Evolutionary conservation across 345 rosid species (phyloP), one percentile per base, ranked within the genome.

Genomic region (Syzygium jambos): DNA sequence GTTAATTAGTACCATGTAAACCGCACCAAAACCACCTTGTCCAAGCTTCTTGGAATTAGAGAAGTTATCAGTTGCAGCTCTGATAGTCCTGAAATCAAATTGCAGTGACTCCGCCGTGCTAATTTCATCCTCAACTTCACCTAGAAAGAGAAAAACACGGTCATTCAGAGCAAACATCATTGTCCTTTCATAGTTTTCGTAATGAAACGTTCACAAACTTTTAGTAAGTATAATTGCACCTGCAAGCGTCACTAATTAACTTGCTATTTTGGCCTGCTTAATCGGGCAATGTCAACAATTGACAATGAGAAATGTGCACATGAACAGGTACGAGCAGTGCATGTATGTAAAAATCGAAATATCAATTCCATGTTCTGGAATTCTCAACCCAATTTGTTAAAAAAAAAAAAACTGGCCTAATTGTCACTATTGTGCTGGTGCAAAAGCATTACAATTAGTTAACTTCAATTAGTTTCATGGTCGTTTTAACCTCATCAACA

Each of bases 41-140:
- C 92, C 89, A 12, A 91, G 92, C 90, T 88, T 91, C n/a, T 89
- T 91, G 38, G 10, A 86, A 23, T 88, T 63, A 11, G 92, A 88
- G n/a, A 91, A 91, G 85, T 89, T 43, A n/a, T 80, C 55, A 13
- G 89, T 89, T 27, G 90, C 90, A 25, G 25, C 84, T 78, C 85
- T 87, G 52, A 90, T 52, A 17, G 84, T 85, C 6, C 22, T 52
- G 17, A 91, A 87, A 85, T 89, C 88, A 30, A 85, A 89, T 80
- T 88, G 91, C 63, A 91, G 78, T 0, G 91, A 89, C 30, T 89
- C 89, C 13, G 57, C 87, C 21, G 17, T 63, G 82, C 53, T 63
- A 52, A 86, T 59, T 16, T 86, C 83, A 51, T 86, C 87, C 19
- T 21, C 29, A 19, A 52, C 54, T 61, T 57, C 78, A 49, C 22